Base-by-base conservation (phyloP, 257 asterid species). In the Gynochthodes officinalis region DNA sequence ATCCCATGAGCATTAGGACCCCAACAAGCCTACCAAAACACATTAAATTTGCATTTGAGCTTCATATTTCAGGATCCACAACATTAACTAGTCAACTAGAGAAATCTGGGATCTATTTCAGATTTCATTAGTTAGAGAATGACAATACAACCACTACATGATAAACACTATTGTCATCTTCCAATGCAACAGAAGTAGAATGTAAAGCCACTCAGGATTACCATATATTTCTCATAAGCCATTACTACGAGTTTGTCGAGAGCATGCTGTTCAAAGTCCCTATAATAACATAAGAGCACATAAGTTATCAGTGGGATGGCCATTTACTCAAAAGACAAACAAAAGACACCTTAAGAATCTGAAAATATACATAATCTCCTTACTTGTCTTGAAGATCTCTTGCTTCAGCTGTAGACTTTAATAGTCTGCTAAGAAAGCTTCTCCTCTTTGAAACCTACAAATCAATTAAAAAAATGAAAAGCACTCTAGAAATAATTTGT, bases 201-300 rank as follows among this genome's bases (percentile, higher is more conserved):
- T 39, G 62, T 76, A 74, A 71, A 69, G 68, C 74, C 74, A 57
- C 69, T 63, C 78, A 77, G 55, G 66, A 76, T 84, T 88, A 92
- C 98, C 98, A 90, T 90, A 81, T 90, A 90, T 72, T 90, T 90
- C 77, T 86, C 91, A 68, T 90, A 92, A 71, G 93, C 96, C 90
- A 90, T 92, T 73, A 49, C 88, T 68, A 87, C 86, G 52, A 92
- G 95, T 80, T 90, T 89, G 78, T 88, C 87, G 80, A 92, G 89
- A 64, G 96, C 96, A 39, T 33, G 77, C 79, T 66, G 86, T 85
- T 90, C 97, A 63, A 90, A 92, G 69, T 86, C 91, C 89, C 98
- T 92, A 75, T 32, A 81, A 73, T 43, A 64, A 80, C 49, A 81
- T 72, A 42, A 69, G 76, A 79, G 60, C 69, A 80, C 54, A 75